Evolutionary conservation across 257 asterid genomes (phyloP).

Genomic region (Ligustrum vulgare): DNA sequence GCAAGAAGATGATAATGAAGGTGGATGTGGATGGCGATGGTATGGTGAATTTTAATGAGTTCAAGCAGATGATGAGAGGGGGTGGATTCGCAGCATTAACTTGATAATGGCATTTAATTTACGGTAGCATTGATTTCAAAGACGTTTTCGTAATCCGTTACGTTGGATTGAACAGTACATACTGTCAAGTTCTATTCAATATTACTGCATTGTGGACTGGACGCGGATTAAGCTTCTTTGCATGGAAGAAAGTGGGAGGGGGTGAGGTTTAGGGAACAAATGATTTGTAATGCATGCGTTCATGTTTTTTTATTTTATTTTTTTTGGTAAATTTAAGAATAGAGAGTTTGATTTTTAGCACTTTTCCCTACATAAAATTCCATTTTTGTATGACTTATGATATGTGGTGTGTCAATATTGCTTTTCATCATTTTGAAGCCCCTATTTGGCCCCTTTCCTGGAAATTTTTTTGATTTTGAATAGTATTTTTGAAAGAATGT

Average conservation of each 20-base stretch:
- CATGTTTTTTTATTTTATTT: background rate
- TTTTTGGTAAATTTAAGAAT: background rate
- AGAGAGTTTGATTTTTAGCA: background rate
- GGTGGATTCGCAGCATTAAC: constrained; percentile 50
- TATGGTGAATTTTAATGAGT: constrained; percentile 53
- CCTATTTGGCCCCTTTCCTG: too few relatives aligned
- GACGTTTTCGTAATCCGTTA: background rate
- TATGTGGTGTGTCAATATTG: background rate
- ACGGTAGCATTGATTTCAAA: background rate
- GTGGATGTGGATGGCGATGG: constrained; percentile 69
- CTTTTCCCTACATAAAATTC: background rate
- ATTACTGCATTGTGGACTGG: background rate
- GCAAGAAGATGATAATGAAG: constrained; percentile 59
- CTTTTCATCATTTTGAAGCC: too few relatives aligned
- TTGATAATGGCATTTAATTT: background rate
- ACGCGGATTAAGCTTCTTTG: background rate
- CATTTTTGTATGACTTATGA: background rate
- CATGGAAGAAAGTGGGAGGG: background rate
- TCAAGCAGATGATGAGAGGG: constrained; percentile 73
- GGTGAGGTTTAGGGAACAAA: background rate
- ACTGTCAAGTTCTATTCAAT: background rate
- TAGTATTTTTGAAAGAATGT: too few relatives aligned
- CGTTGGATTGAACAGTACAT: background rate
- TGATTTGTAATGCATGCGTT: constrained; percentile 2
- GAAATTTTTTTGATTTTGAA: too few relatives aligned